Base-by-base conservation (phyloP, 257 asterid genomes). In the Paulownia fortunei region DNA sequence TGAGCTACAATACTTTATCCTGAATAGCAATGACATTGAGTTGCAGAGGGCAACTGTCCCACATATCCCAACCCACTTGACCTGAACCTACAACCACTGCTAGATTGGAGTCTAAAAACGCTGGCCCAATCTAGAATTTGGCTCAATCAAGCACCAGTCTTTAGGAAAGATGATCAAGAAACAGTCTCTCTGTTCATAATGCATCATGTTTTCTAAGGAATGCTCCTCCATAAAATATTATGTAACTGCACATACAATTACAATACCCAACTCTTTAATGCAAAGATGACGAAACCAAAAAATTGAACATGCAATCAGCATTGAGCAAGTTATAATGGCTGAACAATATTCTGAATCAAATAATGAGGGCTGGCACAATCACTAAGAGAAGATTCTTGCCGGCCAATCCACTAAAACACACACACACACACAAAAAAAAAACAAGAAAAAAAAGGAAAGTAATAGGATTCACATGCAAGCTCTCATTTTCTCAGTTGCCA, bases 171-270 rank as follows among this genome's bases (percentile, higher is more conserved):
- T 60, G n/a, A 63, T 10, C 11, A 60, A 5, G 18, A 74, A 26
- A 74, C 44, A 44, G 13, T n/a, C 69, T 9, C 24, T 59, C 56
- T 23, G 55, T 4, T 27, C 78, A 23, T 34, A 7, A 34, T 18
- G n/a, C 52, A 42, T 61, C 51, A 30, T 47, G 63, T 46, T 46
- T 74, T 62, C 24, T 12, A n/a, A 74, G 64, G 54, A 12, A 63
- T 19, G 65, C 27, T 15, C 19, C n/a, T 63, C 36, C 46, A 47
- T 34, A 62, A 21, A 32, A 74, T 24, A 59, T 61, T 21, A 41
- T 19, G 24, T 37, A 49, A 73, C 47, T 6, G 59, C 56, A 37
- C 19, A 41, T 9, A 51, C 49, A 18, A 62, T 10, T 59, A 59
- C 6, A 61, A 32, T 61, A 24, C 46, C 37, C 46, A 5, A 37